Evolutionary conservation across 2,329 filamentous ascomycete genomes (phyloP).

Genomic region (Exophiala xenobiotica): DNA sequence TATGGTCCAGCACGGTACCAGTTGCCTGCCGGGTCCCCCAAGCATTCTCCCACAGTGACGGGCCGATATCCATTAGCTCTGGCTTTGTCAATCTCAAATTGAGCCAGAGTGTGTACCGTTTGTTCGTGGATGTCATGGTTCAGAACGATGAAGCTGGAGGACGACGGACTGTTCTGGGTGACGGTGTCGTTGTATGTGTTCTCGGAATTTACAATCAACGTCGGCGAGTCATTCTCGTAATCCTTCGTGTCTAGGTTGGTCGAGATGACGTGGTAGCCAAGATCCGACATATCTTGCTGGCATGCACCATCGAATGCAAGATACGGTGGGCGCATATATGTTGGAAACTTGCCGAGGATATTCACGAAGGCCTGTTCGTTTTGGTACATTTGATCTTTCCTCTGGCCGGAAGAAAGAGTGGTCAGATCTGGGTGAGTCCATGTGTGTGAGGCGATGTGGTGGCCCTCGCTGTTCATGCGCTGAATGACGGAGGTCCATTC

Average conservation of each 20-base stretch:
- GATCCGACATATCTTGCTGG: constrained; percentile 42
- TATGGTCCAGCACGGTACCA: background rate
- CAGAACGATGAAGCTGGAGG: constrained; percentile 6
- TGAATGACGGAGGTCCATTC: constrained; percentile 41
- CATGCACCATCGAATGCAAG: constrained; percentile 39
- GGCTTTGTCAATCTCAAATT: background rate
- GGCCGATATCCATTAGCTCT: constrained; percentile 21
- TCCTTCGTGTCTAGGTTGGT: constrained; percentile 50
- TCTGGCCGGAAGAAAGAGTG: constrained; percentile 38
- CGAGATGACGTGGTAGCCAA: constrained; percentile 51
- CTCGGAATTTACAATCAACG: constrained; percentile 5
- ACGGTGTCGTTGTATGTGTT: background rate
- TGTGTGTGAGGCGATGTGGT: constrained; percentile 52
- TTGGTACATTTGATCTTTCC: constrained; percentile 44
- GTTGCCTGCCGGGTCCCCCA: constrained; percentile 34
- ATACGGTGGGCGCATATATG: constrained; percentile 55
- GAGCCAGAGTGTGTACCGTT: constrained; percentile 2
- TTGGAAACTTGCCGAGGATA: constrained; percentile 50
- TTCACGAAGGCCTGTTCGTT: constrained; percentile 48
- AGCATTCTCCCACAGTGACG: constrained; percentile 45
- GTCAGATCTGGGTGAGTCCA: constrained; percentile 51
- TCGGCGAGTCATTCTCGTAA: constrained; percentile 33
- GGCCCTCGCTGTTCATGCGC: constrained; percentile 44
- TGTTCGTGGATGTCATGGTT: constrained; percentile 1
- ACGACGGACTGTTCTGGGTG: constrained; percentile 1